A percentile compares a stretch with the other conserved stretches of the same genome.
Conservation (phyloP, 306 rosid genomes). For the Cucurbita pepo region DNA sequence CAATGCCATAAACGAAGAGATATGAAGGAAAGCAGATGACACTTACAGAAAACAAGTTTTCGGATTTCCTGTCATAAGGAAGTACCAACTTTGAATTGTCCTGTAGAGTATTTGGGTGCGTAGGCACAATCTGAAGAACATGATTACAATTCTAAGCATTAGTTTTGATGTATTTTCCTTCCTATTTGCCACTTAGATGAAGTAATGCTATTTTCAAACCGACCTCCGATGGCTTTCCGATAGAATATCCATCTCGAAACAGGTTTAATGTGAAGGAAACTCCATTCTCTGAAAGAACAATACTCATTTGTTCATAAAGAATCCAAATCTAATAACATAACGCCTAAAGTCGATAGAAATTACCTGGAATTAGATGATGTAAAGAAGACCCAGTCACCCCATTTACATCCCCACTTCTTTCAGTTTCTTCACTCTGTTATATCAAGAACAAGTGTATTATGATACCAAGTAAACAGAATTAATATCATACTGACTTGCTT, state of each 20-base stretch:
- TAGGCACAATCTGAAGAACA: constrained; percentile 47
- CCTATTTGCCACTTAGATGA: neutral
- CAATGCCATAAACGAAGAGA: neutral
- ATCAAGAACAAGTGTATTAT: neutral
- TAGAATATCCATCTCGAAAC: constrained; percentile 78
- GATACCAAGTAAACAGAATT: neutral
- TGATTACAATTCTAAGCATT: constrained; percentile 9
- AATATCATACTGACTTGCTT: neutral
- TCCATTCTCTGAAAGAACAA: constrained; percentile 35
- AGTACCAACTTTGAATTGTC: constrained; percentile 61
- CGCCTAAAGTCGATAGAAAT: constrained; percentile 23
- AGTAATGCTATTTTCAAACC: constrained; percentile 18
- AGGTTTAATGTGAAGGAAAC: constrained; percentile 71
- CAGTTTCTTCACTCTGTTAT: constrained; percentile 27
- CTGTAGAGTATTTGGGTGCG: constrained; percentile 30
- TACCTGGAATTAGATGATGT: constrained; percentile 12
- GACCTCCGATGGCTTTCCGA: constrained; percentile 79
- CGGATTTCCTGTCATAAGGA: constrained; percentile 85
- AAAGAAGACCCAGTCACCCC: constrained; percentile 1
- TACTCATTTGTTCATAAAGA: neutral
- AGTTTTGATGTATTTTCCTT: neutral
- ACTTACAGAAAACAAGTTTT: constrained; percentile 72
- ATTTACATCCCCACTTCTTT: constrained; percentile 24
- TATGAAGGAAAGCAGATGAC: constrained; percentile 2
- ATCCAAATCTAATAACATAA: neutral